Percentiles rank a stretch among this genome's conserved stretches.
These are phyloP conservation scores for Hysterangium stoloniferum DNA, from an alignment of 768 basidiomycete genomes.

Conservation along the genomic window DNA sequence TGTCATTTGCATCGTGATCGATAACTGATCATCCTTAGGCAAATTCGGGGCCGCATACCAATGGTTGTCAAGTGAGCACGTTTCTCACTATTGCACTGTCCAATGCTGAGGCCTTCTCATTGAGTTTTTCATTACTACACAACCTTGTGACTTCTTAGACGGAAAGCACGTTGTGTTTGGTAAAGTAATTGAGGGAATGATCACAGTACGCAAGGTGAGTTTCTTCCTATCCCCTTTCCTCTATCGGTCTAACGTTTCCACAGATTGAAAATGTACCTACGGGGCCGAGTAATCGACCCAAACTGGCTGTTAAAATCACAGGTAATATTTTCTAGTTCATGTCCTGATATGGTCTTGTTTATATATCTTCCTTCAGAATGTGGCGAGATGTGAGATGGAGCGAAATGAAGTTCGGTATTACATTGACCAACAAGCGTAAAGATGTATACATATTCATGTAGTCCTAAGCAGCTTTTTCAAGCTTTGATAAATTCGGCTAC, in stretches of 20 bases:
- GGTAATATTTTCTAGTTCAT: constrained; percentile 34
- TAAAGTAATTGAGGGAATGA: constrained; percentile 85
- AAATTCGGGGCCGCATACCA: constrained; percentile 90
- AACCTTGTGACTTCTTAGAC: constrained; percentile 91
- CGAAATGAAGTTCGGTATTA: no score
- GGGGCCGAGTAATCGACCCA: constrained; percentile 83
- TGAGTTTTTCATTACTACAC: constrained; percentile 96
- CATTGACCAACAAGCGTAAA: no score
- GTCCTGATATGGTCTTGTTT: neutral
- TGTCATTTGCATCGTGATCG: neutral
- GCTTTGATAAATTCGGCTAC: constrained; percentile 30
- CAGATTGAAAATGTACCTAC: constrained; percentile 92
- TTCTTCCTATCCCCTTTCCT: neutral
- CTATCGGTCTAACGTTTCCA: constrained; percentile 22
- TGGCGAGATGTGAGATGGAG: constrained; percentile 28
- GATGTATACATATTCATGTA: no score
- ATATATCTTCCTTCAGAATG: constrained; percentile 23
- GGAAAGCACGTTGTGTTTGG: constrained; percentile 94
- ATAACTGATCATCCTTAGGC: constrained; percentile 44
- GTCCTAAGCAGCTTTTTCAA: no score
- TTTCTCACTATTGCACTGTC: neutral
- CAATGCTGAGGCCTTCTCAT: neutral
- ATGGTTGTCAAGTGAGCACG: constrained; percentile 69
- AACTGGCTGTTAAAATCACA: constrained; percentile 79
- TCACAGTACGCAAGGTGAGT: constrained; percentile 71